Evolutionary conservation across 768 basidiomycete genomes (phyloP), one percentile per base, ranked within the genome.

Genomic region (Pleurotus pulmonarius): DNA sequence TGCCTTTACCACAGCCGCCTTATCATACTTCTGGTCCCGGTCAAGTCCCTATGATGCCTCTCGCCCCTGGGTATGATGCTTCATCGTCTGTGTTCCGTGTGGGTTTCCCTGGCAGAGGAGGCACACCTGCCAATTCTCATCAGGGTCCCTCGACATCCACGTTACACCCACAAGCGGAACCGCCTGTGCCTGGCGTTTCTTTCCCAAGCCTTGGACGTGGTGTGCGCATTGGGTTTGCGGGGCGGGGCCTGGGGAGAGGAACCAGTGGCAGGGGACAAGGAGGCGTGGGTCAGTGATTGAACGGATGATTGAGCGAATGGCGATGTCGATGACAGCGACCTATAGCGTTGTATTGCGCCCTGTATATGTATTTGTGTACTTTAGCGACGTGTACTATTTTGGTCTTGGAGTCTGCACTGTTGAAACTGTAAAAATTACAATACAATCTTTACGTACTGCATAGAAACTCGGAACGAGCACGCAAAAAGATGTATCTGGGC

Each of bases 221-320:
- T 24, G 79, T 85, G 64, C 75, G 87, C 37, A 65, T 87, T 57
- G 86, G 86, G 4, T 81, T 77, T 62, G 79, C 86, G 44, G 86
- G 84, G 20, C 71, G 85, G 56, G 82, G 83, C 51, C 57, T 67
- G 40, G 52, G 57, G n/a, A 63, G 59, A 49, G 69, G 73, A 16
- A 16, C n/a, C 20, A 22, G 41, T 44, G 41, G 41, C 26, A 58
- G 64, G 51, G 60, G 56, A 46, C 37, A 59, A 47, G 63, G 62
- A 20, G 57, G 39, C 49, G 43, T 46, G 34, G 26, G 40, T 18
- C 48, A 49, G 12, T 49, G 16, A 26, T 15, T 34, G 29, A 34
- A 34, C 9, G 29, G 29, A 34, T 34, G 29, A 11, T 29, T 29
- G 29, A 29, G 11, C 29, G 29, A 11, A 29, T 29, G 29, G 29